Conservation (phyloP, 371 early-diverging fungal species). For the Nematocida displodere region DNA sequence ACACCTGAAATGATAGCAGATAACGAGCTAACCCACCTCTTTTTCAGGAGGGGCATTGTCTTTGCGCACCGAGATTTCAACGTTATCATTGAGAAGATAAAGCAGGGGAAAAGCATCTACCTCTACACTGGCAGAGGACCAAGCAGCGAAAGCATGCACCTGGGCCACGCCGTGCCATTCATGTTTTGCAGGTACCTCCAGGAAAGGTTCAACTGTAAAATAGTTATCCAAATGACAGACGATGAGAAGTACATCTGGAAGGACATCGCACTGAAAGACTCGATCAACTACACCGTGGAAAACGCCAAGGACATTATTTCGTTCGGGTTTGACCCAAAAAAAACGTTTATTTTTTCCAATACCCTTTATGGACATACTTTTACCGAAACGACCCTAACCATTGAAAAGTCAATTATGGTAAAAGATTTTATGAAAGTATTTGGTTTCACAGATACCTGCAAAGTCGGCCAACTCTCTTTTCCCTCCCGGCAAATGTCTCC, state of each 20-base stretch:
- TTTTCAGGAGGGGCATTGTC: constrained; percentile 81
- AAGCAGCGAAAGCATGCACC: constrained; percentile 85
- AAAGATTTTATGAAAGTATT: constrained; percentile 63
- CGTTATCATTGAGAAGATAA: constrained; percentile 76
- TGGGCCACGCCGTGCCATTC: constrained; percentile 96
- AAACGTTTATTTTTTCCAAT: constrained; percentile 96
- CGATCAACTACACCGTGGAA: constrained; percentile 71
- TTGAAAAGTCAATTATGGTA: constrained; percentile 58
- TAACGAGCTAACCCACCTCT: constrained; percentile 78
- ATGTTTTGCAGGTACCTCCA: constrained; percentile 92
- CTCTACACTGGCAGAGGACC: constrained; percentile 99
- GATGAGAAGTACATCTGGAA: constrained; percentile 97
- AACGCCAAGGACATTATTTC: constrained; percentile 95
- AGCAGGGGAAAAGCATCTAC: constrained; percentile 82
- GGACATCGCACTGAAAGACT: constrained; percentile 77
- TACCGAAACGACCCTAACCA: constrained; percentile 56
- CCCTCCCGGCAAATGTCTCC: constrained; percentile 64
- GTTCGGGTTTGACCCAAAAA: constrained; percentile 88
- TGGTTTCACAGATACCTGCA: constrained; percentile 57
- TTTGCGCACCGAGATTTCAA: constrained; percentile 93
- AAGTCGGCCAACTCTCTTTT: constrained; percentile 61
- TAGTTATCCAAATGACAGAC: constrained; percentile 97
- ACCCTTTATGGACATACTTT: constrained; percentile 77
- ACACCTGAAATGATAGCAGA: constrained; percentile 73
- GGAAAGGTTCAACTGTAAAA: constrained; percentile 84